Conservation (phyloP, 2,329 filamentous ascomycete species). For the Cryphonectria nitschkei region DNA sequence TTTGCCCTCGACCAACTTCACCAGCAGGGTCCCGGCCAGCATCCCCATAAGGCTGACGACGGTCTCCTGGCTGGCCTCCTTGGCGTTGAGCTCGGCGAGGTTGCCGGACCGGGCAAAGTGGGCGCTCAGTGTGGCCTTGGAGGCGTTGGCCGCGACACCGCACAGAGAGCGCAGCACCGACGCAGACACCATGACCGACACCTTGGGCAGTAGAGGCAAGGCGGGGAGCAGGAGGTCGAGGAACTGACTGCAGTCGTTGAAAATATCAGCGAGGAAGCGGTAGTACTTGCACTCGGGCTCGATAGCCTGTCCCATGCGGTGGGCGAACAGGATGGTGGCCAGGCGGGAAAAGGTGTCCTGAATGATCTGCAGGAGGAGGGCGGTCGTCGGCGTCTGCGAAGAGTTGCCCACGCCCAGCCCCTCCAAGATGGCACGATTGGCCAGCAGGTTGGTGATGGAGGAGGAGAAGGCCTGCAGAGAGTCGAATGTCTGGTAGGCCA, state of each 20-base stretch:
- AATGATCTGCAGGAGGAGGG: constrained; percentile 79
- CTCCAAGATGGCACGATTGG: constrained; percentile 80
- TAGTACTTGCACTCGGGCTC: constrained; percentile 92
- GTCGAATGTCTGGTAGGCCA: constrained; percentile 72
- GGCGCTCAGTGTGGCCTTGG: constrained; percentile 87
- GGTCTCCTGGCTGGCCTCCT: constrained; percentile 95
- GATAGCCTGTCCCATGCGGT: constrained; percentile 78
- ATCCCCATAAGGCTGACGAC: constrained; percentile 88
- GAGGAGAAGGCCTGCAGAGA: constrained; percentile 84
- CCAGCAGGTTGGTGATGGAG: constrained; percentile 77
- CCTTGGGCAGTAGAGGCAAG: constrained; percentile 60
- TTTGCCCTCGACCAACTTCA: constrained; percentile 73
- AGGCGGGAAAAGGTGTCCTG: constrained; percentile 81
- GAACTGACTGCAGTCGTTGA: constrained; percentile 86
- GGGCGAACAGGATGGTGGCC: constrained; percentile 85
- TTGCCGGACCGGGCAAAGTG: constrained; percentile 91
- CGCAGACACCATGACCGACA: constrained; percentile 53
- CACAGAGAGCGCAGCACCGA: constrained; percentile 68
- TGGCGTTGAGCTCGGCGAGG: constrained; percentile 88
- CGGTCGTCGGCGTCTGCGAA: constrained; percentile 75
- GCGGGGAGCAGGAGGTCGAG: constrained; percentile 82
- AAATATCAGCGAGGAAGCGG: constrained; percentile 81
- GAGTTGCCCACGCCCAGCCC: constrained; percentile 83
- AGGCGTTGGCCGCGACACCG: constrained; percentile 86
- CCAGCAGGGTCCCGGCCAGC: constrained; percentile 79